phyloP scores from a whole-genome alignment of 306 rosid species.

The Quercus cerris region DNA sequence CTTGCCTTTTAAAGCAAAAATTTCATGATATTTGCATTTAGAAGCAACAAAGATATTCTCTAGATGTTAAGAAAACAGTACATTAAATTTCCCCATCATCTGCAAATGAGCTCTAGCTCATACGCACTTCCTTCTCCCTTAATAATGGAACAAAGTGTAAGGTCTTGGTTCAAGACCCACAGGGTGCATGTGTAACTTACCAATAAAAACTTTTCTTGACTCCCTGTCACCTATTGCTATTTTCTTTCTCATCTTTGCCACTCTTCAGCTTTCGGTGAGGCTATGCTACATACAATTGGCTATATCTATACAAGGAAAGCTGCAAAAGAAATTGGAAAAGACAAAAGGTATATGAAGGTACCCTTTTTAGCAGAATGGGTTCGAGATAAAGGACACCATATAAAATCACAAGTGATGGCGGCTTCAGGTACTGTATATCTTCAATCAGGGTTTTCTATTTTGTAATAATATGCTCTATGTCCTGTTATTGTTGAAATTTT shows the following conservation, averaged over 20 bases:
- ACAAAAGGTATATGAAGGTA: slow-evolving; percentile 71
- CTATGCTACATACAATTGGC: slow-evolving; percentile 97
- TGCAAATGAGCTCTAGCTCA: too few species aligned
- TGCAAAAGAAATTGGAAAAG: slow-evolving; percentile 83
- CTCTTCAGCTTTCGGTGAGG: slow-evolving; percentile 88
- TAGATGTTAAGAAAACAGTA: background rate
- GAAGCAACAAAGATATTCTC: background rate
- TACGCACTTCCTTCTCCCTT: too few species aligned
- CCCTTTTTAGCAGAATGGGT: slow-evolving; percentile 98
- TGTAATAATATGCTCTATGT: slow-evolving; percentile 5
- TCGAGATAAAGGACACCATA: slow-evolving; percentile 84
- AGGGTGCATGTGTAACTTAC: too few species aligned
- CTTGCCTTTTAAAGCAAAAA: background rate
- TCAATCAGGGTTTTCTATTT: slow-evolving; percentile 1
- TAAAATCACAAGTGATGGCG: slow-evolving; percentile 93
- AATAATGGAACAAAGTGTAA: too few species aligned
- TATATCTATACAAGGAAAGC: slow-evolving; percentile 87
- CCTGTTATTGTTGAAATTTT: slow-evolving; percentile 1
- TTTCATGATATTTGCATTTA: background rate
- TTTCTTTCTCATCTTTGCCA: slow-evolving; percentile 15
- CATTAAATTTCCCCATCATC: background rate
- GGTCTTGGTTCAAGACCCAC: too few species aligned
- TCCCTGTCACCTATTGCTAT: background rate
- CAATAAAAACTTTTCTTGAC: too few species aligned
- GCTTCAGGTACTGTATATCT: slow-evolving; percentile 70